Evolutionary conservation across 2,329 filamentous ascomycete genomes (phyloP), one percentile per base, ranked within the genome.

Genomic region (Knufia fluminis): DNA sequence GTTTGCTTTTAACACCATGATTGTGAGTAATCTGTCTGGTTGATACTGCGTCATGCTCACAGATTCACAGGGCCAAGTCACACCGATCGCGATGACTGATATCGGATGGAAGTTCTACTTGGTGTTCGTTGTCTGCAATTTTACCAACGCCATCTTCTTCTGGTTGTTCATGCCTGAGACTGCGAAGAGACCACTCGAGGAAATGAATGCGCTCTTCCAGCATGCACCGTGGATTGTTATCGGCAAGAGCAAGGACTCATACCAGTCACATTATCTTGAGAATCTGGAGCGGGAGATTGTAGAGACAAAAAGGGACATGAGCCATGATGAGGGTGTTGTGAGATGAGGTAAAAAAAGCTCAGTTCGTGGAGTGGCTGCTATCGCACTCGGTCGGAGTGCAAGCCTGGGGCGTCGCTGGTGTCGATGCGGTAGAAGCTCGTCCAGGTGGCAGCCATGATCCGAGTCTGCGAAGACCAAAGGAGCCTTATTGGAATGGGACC

Each of bases 1-100:
- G 9, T 88, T 85, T 63, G 83, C 83, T 1, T 87, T 85, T 70
- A 86, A 86, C 67, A 86, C 83, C 24, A 79, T 86, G 76, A 86
- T 86, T 49, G 82, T 56, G 51, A 40, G 55, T 14, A 14, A 19
- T 24, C n/a, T 26, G 32, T 23, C 17, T 33, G 17, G 10, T 31
- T 42, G 28, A 10, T 17, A 23, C 39, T 20, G 19, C 26, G 6
- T 28, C 26, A n/a, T 31, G 14, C 40, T 53, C 41, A 46, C 36
- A 17, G 33, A 41, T 33, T 14, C n/a, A 20, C 39, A 57, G 54
- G 55, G 81, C 1, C 79, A 84, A 62, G 75, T 82, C 8, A 86
- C 82, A 0, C 76, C 76, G 2, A 77, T 79, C 38, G 79, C 78
- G 1, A 76, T 83, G 65, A 63, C 66, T 2, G 64, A 63, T 16